A percentile compares a stretch with the other conserved stretches of the same genome.
Evolutionary conservation across 1,284 basidiomycete genomes (phyloP).

Genomic region (Cutaneotrichosporon sp.): DNA sequence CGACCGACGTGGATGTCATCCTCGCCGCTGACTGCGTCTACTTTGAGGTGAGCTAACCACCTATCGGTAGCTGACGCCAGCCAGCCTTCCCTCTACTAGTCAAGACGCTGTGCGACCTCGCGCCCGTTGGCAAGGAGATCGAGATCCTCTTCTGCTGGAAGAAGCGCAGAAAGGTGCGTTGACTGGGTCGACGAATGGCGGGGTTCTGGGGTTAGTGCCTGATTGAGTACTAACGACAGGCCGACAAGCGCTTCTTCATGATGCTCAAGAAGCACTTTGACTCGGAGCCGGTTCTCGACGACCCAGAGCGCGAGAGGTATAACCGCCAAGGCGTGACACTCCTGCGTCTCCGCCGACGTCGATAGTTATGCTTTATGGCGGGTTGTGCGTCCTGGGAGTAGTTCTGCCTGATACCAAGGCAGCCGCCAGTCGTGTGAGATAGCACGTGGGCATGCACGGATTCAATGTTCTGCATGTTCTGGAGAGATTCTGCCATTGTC

Average conservation of each 20-base stretch:
- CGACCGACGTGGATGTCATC: conserved; percentile 56
- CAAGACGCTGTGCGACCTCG: conserved; percentile 69
- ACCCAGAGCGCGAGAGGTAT: conserved; percentile 49
- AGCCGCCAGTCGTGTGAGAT: too few relatives aligned
- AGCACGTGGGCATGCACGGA: too few relatives aligned
- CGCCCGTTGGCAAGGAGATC: conserved; percentile 55
- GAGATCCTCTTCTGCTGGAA: conserved; percentile 89
- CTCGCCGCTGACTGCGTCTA: conserved; percentile 92
- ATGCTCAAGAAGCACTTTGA: conserved; percentile 76
- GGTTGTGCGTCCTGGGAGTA: neutral
- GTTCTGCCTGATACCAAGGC: neutral
- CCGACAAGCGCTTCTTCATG: conserved; percentile 84
- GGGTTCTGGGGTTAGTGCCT: too few relatives aligned
- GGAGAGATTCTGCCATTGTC: too few relatives aligned
- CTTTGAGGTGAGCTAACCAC: conserved; percentile 61
- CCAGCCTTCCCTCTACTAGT: conserved; percentile 88
- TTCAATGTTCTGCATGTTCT: too few relatives aligned
- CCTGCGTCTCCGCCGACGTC: conserved; percentile 31
- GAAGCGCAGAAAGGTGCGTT: conserved; percentile 77
- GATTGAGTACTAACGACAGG: conserved; percentile 56
- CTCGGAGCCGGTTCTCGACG: conserved; percentile 53
- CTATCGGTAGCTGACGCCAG: conserved; percentile 25
- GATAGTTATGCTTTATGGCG: neutral
- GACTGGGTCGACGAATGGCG: neutral
- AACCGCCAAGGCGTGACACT: conserved; percentile 47